Base-by-base conservation (phyloP, 805 yeast species). In the Kluyveromyces lactis region DNA sequence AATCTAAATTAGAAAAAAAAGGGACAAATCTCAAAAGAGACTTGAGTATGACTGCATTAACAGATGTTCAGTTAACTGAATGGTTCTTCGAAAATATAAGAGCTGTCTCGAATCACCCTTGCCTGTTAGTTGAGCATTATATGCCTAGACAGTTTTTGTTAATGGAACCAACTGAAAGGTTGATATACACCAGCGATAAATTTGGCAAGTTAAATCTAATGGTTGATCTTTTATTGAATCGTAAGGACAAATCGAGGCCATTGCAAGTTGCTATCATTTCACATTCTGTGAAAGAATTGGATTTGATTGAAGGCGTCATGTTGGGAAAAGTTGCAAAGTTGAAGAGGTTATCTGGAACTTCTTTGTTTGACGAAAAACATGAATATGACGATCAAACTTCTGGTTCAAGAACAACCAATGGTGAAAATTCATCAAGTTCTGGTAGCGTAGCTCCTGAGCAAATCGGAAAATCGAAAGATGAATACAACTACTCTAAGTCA, bases 241-340 rank as follows among this genome's bases (percentile, higher is more conserved):
- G 46, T n/a, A 24, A 33, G 8, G 41, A 43, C 12, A 43, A 36
- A 13, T 36, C 18, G 4, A 39, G 42, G 18, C 39, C 46, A 18
- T 35, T 56, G 30, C 45, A 49, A 41, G 42, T 56, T 32, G 54
- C 69, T 4, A 66, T 83, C 9, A 72, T 79, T 3, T 81, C 86
- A 0, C 70, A 73, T 27, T 73, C 69, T 49, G 69, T 79, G 17
- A 79, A 81, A 52, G 92, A 83, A 52, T 56, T 83, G 45, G 94
- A 87, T 53, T 62, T 87, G 33, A 68, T 87, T 5, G 97, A 87
- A 57, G 83, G 89, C 0, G 67, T 81, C 33, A 53, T 86, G 11
- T 65, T 82, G n/a, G 96, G 95, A 2, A 77, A 84, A 50, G 66
- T 66, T 27, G 59, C 85, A 28, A 70, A 72, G 44, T 81, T 82